Base-by-base conservation (phyloP, 2,329 filamentous ascomycete species). In the Cytospora schulzeri region DNA sequence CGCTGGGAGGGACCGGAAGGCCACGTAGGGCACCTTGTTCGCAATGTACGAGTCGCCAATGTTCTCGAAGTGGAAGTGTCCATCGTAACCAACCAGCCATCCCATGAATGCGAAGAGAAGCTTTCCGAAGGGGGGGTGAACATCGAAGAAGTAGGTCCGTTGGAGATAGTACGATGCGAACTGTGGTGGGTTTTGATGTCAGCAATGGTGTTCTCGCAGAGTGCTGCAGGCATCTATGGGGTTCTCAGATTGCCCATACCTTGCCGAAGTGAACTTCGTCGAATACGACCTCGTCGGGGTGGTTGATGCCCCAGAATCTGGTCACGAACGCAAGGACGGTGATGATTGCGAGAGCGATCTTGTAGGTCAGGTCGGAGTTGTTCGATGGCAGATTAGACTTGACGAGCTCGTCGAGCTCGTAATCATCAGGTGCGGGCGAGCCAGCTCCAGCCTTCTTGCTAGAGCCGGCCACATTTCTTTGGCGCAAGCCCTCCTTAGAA, bases 211-310 rank as follows among this genome's bases (percentile, higher is more conserved):
- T n/a, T 4, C 45, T 26, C 22, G 26, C 31, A 7, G 28, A 57
- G 11, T 11, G 22, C 31, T 56, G 41, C 12, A 33, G 28, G 50
- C n/a, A 45, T 33, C 22, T 55, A 24, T 48, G n/a, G 45, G 45
- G 45, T 48, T 24, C 57, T 62, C 50, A 67, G 61, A 55, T 52
- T 61, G 64, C 26, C 72, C 84, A 66, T 83, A 97, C 94, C 91
- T 99, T 99, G 81, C 95, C 95, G 78, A 99, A 99, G 80, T 99
- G 95, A 64, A 99, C 95, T 79, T 99, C 95, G 75, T 99, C 95
- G 74, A 99, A 99, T 57, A 99, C 95, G 63, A 99, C 95, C 81
- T 98, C 91, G 74, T 96, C 89, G 19, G 95, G 95, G 78, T 97
- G 93, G 76, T 85, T 92, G 76, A 99, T 97, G 68, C 93, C 93